Evolutionary conservation across 1,284 basidiomycete species (phyloP).

Genomic region (Tilletiaria anomala): DNA sequence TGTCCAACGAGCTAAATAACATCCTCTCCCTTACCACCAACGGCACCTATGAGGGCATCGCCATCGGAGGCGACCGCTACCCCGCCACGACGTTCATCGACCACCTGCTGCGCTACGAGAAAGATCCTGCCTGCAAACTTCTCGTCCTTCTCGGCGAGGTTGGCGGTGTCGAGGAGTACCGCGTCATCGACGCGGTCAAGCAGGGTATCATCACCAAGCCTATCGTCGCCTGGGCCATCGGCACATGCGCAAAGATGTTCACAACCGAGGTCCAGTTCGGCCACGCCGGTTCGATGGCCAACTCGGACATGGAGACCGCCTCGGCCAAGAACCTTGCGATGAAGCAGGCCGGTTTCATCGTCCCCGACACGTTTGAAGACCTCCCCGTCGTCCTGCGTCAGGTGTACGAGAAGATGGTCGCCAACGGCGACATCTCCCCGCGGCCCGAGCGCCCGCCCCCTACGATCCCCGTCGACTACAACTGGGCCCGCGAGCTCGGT

Average conservation of each 20-base stretch:
- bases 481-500: constrained; percentile 93
- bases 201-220: constrained; percentile 88
- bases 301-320: constrained; percentile 91
- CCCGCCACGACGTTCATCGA: constrained; percentile 98
- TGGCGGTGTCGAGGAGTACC: constrained; percentile 97
- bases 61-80: constrained; percentile 98
- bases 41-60: constrained; percentile 98
- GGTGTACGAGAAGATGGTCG: constrained; percentile 72
- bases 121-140: constrained; percentile 95
- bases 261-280: constrained; percentile 98
- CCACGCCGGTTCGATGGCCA: constrained; percentile 94
- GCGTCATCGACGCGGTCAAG: constrained; percentile 95
- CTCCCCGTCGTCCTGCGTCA: constrained; percentile 69
- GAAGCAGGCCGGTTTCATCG: constrained; percentile 86
- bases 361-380: constrained; percentile 95
- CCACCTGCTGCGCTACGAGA: constrained; percentile 92
- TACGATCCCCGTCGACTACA: constrained; percentile 98
- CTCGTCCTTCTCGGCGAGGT: constrained; percentile 96
- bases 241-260: constrained; percentile 99
- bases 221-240: constrained; percentile 97
- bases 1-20: constrained; percentile 99
- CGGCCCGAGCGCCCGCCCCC: constrained; percentile 75
- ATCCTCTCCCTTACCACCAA: constrained; percentile 94
- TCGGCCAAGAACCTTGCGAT: constrained; percentile 99
- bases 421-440: constrained; percentile 55